phyloP scores from a whole-genome alignment of 345 rosid species.

The Citrus glauca region DNA sequence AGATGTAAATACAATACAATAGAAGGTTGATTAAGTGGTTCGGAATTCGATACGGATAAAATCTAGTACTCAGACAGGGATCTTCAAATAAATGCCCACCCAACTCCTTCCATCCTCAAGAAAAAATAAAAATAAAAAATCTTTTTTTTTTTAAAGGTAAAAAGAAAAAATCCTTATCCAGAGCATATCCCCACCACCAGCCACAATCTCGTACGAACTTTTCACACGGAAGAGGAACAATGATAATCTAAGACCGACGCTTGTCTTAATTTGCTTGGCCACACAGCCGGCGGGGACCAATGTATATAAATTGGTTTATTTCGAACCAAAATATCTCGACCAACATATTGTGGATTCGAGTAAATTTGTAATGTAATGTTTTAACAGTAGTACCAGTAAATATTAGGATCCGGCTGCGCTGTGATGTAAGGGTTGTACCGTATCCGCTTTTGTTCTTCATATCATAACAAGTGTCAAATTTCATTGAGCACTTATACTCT shows the following conservation, averaged over 20 bases:
- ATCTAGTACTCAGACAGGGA: slow-evolving; percentile 9
- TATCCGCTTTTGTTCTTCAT: too few relatives aligned
- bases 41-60: slow-evolving; percentile 11
- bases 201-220: slow-evolving; percentile 13
- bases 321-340: too few relatives aligned
- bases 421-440: too few relatives aligned
- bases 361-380: too few relatives aligned
- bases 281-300: background rate
- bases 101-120: background rate
- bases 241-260: background rate
- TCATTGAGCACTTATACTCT: too few relatives aligned
- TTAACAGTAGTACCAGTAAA: too few relatives aligned
- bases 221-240: background rate
- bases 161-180: background rate
- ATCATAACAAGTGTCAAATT: too few relatives aligned
- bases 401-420: too few relatives aligned
- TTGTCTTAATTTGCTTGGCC: background rate
- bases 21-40: background rate
- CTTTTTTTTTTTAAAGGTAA: background rate
- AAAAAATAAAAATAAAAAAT: background rate
- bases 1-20: background rate
- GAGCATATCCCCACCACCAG: background rate
- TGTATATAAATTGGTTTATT: too few relatives aligned
- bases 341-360: too few relatives aligned
- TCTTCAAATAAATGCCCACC: background rate